phyloP scores from a whole-genome alignment of 2,329 filamentous ascomycete genomes.

The Aureobasidium sp. region DNA sequence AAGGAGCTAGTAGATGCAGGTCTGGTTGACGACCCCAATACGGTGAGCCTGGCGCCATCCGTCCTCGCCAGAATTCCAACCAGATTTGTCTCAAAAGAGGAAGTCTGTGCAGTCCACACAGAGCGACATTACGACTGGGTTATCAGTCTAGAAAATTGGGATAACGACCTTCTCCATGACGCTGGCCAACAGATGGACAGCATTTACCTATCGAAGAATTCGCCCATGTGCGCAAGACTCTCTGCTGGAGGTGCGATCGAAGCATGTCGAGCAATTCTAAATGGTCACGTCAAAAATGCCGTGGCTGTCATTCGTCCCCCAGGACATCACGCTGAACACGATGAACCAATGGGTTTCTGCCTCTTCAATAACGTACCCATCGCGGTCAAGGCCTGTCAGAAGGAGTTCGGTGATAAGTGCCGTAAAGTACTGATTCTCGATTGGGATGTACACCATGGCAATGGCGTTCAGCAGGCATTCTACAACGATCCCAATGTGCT shows the following conservation, averaged over 20 bases:
- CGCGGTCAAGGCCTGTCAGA: slow-evolving; percentile 79
- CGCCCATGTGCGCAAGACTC: slow-evolving; percentile 63
- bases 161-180: slow-evolving; percentile 54
- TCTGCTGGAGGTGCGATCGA: slow-evolving; percentile 93
- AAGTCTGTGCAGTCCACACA: slow-evolving; percentile 75
- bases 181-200: slow-evolving; percentile 45
- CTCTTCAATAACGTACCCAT: slow-evolving; percentile 97
- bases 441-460: slow-evolving; percentile 76
- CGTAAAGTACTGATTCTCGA: slow-evolving; percentile 89
- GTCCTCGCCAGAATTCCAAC: slow-evolving; percentile 65
- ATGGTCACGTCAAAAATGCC: slow-evolving; percentile 79
- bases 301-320: slow-evolving; percentile 93
- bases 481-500: slow-evolving; percentile 91
- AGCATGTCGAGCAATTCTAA: slow-evolving; percentile 84
- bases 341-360: slow-evolving; percentile 87
- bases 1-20: slow-evolving; percentile 77
- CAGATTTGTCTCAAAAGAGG: slow-evolving; percentile 67
- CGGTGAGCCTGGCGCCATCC: slow-evolving; percentile 39
- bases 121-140: slow-evolving; percentile 76
- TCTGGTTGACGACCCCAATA: slow-evolving; percentile 59
- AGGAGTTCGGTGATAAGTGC: slow-evolving; percentile 69
- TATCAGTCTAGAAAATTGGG: slow-evolving; percentile 18
- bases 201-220: slow-evolving; percentile 36
- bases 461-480: slow-evolving; percentile 93
- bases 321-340: slow-evolving; percentile 86